phyloP scores from a whole-genome alignment of 805 yeast genomes.

The Lipomyces starkeyi region DNA sequence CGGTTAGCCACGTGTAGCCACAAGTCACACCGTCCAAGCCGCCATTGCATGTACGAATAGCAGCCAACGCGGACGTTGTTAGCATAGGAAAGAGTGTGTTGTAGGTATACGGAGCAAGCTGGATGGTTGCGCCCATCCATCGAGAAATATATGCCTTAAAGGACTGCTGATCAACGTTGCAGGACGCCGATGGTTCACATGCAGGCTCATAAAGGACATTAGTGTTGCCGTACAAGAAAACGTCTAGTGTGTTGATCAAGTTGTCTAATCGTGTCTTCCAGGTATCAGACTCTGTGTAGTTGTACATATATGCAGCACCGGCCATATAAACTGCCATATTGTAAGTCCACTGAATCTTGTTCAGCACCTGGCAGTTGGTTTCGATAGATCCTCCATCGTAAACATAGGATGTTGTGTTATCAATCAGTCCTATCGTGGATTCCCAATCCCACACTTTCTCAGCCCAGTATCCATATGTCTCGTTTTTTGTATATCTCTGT shows the following conservation, averaged over 20 bases:
- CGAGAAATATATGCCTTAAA: slow-evolving; percentile 74
- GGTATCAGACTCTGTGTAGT: slow-evolving; percentile 47
- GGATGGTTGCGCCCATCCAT: slow-evolving; percentile 66
- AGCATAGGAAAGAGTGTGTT: slow-evolving; percentile 55
- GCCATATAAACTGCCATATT: slow-evolving; percentile 72
- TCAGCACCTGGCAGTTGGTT: slow-evolving; percentile 56
- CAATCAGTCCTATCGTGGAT: slow-evolving; percentile 54
- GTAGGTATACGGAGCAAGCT: slow-evolving; percentile 61
- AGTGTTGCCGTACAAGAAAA: slow-evolving; percentile 55
- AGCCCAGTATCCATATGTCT: slow-evolving; percentile 74
- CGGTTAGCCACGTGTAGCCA: slow-evolving; percentile 71
- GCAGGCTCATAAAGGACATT: slow-evolving; percentile 70
- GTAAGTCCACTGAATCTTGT: slow-evolving; percentile 72
- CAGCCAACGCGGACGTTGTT: slow-evolving; percentile 65
- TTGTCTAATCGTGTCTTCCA: slow-evolving; percentile 64
- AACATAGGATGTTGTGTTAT: slow-evolving; percentile 49
- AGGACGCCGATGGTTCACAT: slow-evolving; percentile 61
- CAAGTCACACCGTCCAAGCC: slow-evolving; percentile 83
- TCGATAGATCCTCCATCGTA: slow-evolving; percentile 71
- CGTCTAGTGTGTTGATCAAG: slow-evolving; percentile 54
- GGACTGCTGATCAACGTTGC: slow-evolving; percentile 77
- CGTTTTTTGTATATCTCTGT: slow-evolving; percentile 76
- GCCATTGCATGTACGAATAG: slow-evolving; percentile 80
- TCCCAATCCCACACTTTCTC: slow-evolving; percentile 80
- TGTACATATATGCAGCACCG: slow-evolving; percentile 72